phyloP scores from a whole-genome alignment of 345 rosid genomes.

The Dipteronia sinensis region DNA sequence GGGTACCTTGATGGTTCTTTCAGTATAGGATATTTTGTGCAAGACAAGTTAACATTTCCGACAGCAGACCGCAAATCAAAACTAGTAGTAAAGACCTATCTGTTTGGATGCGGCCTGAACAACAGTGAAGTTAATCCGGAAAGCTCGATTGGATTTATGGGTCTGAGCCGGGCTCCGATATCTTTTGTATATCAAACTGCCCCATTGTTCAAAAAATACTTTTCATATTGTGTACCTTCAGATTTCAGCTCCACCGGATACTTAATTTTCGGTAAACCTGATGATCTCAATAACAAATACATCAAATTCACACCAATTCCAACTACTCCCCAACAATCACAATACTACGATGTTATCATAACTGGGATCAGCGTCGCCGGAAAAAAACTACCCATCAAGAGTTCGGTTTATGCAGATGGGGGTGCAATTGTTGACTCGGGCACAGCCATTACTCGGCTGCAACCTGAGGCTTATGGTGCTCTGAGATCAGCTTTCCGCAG shows the following conservation, averaged over 20 bases:
- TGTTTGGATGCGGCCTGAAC: constrained; percentile 38
- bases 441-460: constrained; percentile 33
- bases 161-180: background rate
- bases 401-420: background rate
- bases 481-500: constrained; percentile 17
- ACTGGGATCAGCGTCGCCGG: constrained; percentile 24
- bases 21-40: background rate
- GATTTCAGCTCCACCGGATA: constrained; percentile 26
- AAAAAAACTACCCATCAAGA: constrained; percentile 4
- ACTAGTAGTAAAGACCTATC: background rate
- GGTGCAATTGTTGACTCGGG: constrained; percentile 37
- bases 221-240: constrained; percentile 40
- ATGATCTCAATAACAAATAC: background rate
- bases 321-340: background rate
- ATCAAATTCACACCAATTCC: constrained; percentile 31
- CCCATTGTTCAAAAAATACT: constrained; percentile 21
- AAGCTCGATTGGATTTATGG: no score
- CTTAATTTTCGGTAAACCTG: constrained; percentile 24
- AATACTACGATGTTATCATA: constrained; percentile 30
- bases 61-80: background rate
- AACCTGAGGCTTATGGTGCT: constrained; percentile 27
- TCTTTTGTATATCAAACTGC: constrained; percentile 31
- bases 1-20: constrained; percentile 24
- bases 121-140: constrained; percentile 9
- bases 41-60: background rate